Percentiles rank a stretch among this genome's conserved stretches.
Conservation (phyloP, 148 eudicot genomes). For the Pharnaceum exiguum region DNA sequence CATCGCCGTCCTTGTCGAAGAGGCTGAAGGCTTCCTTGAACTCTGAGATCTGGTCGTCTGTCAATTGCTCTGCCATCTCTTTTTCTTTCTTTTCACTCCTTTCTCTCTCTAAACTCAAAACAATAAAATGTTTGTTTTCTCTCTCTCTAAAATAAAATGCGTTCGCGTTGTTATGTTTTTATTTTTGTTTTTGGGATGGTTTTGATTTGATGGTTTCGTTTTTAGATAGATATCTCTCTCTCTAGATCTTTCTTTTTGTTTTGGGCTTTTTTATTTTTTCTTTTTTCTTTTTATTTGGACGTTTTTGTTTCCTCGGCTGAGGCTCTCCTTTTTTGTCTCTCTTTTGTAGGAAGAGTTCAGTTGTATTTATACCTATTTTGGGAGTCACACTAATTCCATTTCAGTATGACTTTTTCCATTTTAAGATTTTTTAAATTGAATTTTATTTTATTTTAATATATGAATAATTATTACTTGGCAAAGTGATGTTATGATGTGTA, state of each 20-base stretch:
- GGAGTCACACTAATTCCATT: no score
- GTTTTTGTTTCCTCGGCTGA: no score
- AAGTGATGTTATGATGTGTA: no score
- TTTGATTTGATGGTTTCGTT: background rate
- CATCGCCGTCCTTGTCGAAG: conserved; percentile 70
- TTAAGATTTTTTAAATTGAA: no score
- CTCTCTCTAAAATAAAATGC: background rate
- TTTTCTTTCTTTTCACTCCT: background rate
- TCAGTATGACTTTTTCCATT: no score
- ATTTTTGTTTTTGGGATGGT: conserved; percentile 7
- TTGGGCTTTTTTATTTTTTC: conserved; percentile 2
- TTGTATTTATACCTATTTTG: no score
- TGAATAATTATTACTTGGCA: no score
- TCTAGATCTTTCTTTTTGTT: background rate
- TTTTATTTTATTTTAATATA: no score
- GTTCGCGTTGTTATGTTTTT: background rate
- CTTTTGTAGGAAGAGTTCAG: no score
- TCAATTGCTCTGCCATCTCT: conserved; percentile 54
- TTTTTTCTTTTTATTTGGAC: background rate
- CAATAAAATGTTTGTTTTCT: no score
- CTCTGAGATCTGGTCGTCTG: conserved; percentile 73
- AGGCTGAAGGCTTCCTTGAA: conserved; percentile 68
- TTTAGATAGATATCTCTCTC: background rate
- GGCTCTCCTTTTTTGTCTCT: no score
- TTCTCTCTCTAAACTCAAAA: background rate